Base-by-base conservation (phyloP, 208 protist species). In the Leishmania martiniquensis region DNA sequence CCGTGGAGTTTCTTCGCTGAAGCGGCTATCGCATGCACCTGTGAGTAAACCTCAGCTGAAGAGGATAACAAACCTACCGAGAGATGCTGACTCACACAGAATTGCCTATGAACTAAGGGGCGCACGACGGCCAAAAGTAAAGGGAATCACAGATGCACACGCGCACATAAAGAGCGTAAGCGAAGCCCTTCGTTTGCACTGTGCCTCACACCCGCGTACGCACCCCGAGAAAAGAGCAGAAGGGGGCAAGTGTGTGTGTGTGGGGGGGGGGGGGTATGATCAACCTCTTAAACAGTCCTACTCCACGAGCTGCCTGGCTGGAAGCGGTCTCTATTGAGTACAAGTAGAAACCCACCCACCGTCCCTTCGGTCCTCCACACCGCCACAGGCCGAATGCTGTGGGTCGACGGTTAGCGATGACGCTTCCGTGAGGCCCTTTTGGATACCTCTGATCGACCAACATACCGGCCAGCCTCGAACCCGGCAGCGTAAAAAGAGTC, bases 401-500 rank as follows among this genome's bases (percentile, higher is more conserved):
- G 3, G 25, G 17, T 49, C 32, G 42, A 17, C 29, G 29, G 47
- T 66, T 45, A 77, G 29, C 79, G 75, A 37, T 69, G 57, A n/a
- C 82, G 69, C 22, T 84, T 83, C 4, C 75, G 54, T 13, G 60
- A 71, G 17, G 22, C 15, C 39, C 72, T n/a, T 4, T 42, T 32
- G 0, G 51, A 51, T 29, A 22, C 51, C 39, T 85, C 78, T 12
- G 49, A 20, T 25, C 55, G 39, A 72, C 75, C 77, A 29, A 86
- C 78, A 74, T 81, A 92, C 22, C 72, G 60, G 0, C 90, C 90
- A 0, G 90, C 90, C 63, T 85, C 82, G 44, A 85, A 94, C 3
- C 90, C 90, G 4, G 90, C 90, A 25, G 65, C 59, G 77, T 89
- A 94, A 47, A 92, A 94, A 1, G 87, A 87, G 59, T 84, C 71